phyloP scores from a whole-genome alignment of 1,284 basidiomycete species.

The Sporisorium graminicola region DNA sequence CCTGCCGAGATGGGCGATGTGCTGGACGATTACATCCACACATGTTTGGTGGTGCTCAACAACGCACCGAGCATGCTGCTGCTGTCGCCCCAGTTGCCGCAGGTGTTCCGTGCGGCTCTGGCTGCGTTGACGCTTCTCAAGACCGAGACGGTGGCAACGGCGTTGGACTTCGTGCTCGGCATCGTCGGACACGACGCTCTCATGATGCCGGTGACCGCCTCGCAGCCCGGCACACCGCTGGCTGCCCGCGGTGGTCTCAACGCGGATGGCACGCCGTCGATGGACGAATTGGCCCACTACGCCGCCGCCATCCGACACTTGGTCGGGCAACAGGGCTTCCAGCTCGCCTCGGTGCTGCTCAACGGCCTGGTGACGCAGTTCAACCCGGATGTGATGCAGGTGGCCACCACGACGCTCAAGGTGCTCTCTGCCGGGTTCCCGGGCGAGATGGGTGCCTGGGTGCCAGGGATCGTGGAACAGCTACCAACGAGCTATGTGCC shows the following conservation, averaged over 20 bases:
- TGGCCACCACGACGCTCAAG: constrained; percentile 83
- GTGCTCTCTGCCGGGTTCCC: constrained; percentile 79
- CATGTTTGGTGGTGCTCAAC: constrained; percentile 80
- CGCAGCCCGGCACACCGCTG: constrained; percentile 41
- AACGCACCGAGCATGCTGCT: constrained; percentile 79
- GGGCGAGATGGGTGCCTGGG: constrained; percentile 78
- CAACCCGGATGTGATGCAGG: constrained; percentile 83
- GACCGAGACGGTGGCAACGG: constrained; percentile 82
- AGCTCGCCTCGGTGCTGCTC: constrained; percentile 80
- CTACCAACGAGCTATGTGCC: constrained; percentile 78
- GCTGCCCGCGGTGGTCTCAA: constrained; percentile 18
- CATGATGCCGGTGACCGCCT: constrained; percentile 34
- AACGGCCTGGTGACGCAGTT: constrained; percentile 80
- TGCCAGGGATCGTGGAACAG: constrained; percentile 79
- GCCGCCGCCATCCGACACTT: constrained; percentile 78
- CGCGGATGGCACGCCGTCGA: constrained; percentile 65
- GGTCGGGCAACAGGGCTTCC: constrained; percentile 80
- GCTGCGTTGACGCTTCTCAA: constrained; percentile 56
- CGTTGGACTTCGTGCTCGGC: constrained; percentile 82
- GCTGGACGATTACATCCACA: constrained; percentile 92
- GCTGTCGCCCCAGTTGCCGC: constrained; percentile 72
- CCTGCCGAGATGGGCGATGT: constrained; percentile 72
- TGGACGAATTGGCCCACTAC: constrained; percentile 77
- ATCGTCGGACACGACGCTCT: constrained; percentile 77
- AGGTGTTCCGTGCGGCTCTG: constrained; percentile 58